A percentile compares a stretch with the other conserved stretches of the same genome.
Conservation (phyloP, 805 yeast genomes). For the Candida boidinii region DNA sequence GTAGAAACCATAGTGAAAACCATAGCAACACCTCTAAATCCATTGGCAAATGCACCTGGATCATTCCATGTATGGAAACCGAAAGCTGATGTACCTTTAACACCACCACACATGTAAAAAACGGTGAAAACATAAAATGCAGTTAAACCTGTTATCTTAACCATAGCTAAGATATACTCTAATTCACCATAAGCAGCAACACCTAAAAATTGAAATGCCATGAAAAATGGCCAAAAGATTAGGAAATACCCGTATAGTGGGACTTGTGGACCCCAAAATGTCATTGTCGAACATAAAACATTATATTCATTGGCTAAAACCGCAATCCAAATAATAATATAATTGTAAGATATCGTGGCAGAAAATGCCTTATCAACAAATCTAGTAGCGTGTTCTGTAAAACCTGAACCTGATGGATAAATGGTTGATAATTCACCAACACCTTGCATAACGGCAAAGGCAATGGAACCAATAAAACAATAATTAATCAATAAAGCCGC, state of each 20-base stretch:
- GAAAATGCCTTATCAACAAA: conserved; percentile 45
- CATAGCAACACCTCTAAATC: conserved; percentile 16
- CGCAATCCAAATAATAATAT: conserved; percentile 45
- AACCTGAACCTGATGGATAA: conserved; percentile 29
- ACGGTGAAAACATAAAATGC: conserved; percentile 39
- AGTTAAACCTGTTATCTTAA: conserved; percentile 37
- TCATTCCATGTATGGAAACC: conserved; percentile 12
- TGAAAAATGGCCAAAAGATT: conserved; percentile 40
- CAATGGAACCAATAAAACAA: conserved; percentile 38
- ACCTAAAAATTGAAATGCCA: conserved; percentile 39
- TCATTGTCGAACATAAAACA: conserved; percentile 38
- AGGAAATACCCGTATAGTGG: conserved; percentile 47
- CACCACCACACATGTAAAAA: conserved; percentile 30
- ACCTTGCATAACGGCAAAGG: conserved; percentile 41
- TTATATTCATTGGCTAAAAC: conserved; percentile 44
- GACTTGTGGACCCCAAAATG: conserved; percentile 40
- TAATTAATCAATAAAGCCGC: conserved; percentile 39
- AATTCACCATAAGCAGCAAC: conserved; percentile 47
- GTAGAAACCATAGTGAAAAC: conserved; percentile 16
- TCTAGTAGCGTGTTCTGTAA: conserved; percentile 12
- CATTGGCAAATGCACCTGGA: conserved; percentile 6
- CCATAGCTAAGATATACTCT: conserved; percentile 42
- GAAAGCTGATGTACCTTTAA: conserved; percentile 19
- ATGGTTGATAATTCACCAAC: conserved; percentile 43
- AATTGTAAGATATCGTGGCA: conserved; percentile 40